A percentile compares a stretch with the other conserved stretches of the same genome.
Conservation (phyloP, 1,139 yeast genomes). For the Pichia norvegensis region DNA sequence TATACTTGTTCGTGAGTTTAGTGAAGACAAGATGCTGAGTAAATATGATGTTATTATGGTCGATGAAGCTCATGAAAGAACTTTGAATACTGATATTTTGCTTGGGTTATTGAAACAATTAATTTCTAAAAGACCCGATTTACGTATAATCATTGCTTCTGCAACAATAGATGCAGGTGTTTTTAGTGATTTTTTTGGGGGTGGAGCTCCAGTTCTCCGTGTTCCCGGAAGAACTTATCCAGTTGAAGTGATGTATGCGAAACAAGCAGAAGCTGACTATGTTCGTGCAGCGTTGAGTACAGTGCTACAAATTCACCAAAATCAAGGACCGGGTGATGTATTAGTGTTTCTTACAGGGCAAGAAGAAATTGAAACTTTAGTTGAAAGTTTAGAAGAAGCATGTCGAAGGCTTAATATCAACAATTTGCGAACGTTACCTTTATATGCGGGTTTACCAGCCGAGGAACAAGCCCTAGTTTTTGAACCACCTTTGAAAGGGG, state of each 20-base stretch:
- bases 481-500: constrained; percentile 74
- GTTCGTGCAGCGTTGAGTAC: constrained; percentile 83
- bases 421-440: constrained; percentile 45
- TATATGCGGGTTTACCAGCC: constrained; percentile 86
- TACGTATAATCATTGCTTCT: constrained; percentile 74
- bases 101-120: constrained; percentile 76
- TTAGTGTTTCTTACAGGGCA: constrained; percentile 88
- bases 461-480: constrained; percentile 77
- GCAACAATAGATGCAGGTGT: constrained; percentile 91
- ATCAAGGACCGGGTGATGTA: constrained; percentile 76
- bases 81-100: constrained; percentile 85
- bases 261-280: constrained; percentile 84
- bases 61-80: constrained; percentile 96
- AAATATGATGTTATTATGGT: constrained; percentile 78
- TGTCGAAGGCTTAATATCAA: background rate
- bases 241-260: constrained; percentile 79
- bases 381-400: constrained; percentile 32
- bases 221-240: constrained; percentile 89
- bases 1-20: constrained; percentile 78
- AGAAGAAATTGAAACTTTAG: constrained; percentile 84
- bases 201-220: constrained; percentile 70
- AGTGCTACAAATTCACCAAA: constrained; percentile 67
- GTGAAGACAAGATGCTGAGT: constrained; percentile 63
- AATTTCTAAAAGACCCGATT: constrained; percentile 51
- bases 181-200: constrained; percentile 69